phyloP scores from a whole-genome alignment of 305 asterid genomes.

The Solanum hybrid region DNA sequence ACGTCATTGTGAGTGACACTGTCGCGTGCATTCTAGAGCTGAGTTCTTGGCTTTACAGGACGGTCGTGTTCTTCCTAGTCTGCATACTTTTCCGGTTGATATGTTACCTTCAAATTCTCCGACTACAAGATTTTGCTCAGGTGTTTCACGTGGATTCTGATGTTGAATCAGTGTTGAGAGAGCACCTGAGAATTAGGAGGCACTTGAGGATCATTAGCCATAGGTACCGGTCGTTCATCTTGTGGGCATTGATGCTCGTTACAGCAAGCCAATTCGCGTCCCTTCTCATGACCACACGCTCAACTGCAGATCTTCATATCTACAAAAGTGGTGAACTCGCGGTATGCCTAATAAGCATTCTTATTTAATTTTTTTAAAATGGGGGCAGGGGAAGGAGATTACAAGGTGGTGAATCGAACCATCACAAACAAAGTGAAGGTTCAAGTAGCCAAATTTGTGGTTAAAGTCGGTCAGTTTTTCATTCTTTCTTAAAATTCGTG shows the following conservation, averaged over 20 bases:
- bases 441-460: background rate
- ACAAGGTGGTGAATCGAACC: background rate
- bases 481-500: background rate
- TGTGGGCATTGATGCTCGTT: conserved; percentile 49
- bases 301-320: conserved; percentile 41
- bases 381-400: background rate
- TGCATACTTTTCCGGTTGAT: conserved; percentile 75
- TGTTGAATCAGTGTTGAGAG: conserved; percentile 63
- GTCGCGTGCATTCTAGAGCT: conserved; percentile 70
- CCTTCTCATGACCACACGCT: conserved; percentile 62
- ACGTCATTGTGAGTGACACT: conserved; percentile 53
- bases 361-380: background rate
- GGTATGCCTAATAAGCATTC: conserved; percentile 24
- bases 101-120: conserved; percentile 79
- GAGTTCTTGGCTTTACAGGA: conserved; percentile 83
- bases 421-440: background rate
- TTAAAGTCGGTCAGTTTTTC: background rate
- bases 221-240: conserved; percentile 58
- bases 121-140: conserved; percentile 67
- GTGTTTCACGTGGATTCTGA: conserved; percentile 67
- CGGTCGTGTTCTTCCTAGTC: conserved; percentile 65
- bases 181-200: conserved; percentile 74
- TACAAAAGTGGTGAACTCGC: conserved; percentile 69
- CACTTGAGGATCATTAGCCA: conserved; percentile 83
- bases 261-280: conserved; percentile 79